phyloP scores from a whole-genome alignment of 2,329 filamentous ascomycete species.

The Fusarium brachygibbosum region DNA sequence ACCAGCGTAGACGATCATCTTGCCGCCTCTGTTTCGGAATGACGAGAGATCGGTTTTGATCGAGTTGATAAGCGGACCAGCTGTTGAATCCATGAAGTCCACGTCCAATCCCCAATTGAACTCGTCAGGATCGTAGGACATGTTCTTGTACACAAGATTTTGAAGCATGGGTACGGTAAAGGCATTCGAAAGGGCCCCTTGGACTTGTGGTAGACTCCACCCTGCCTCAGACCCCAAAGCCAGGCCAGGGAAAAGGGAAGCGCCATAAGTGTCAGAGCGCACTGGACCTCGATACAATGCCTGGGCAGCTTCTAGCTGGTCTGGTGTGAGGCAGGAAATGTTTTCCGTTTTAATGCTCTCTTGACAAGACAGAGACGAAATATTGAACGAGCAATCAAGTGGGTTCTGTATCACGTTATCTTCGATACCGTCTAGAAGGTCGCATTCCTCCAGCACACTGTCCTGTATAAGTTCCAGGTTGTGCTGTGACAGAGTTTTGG shows the following conservation, averaged over 20 bases:
- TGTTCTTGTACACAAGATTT: neutral
- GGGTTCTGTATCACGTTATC: neutral
- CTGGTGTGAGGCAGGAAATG: neutral
- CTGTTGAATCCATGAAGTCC: neutral
- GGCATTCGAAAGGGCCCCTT: neutral
- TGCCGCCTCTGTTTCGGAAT: neutral
- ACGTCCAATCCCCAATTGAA: neutral
- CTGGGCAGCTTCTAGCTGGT: neutral
- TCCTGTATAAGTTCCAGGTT: neutral
- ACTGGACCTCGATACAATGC: neutral
- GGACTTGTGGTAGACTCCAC: neutral
- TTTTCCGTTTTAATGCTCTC: fast-evolving
- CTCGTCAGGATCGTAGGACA: neutral
- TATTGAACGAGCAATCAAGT: neutral
- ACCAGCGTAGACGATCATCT: neutral
- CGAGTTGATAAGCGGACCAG: neutral
- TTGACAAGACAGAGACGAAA: neutral
- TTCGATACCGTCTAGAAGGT: neutral
- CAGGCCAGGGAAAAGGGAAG: neutral
- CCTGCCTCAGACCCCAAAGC: neutral
- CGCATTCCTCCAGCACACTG: neutral
- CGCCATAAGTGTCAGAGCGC: neutral
- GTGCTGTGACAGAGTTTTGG: neutral
- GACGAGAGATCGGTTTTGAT: neutral
- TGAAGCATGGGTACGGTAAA: neutral